A percentile compares a stretch with the other conserved stretches of the same genome.
Conservation (phyloP, 257 asterid genomes). For the Vinca minor region DNA sequence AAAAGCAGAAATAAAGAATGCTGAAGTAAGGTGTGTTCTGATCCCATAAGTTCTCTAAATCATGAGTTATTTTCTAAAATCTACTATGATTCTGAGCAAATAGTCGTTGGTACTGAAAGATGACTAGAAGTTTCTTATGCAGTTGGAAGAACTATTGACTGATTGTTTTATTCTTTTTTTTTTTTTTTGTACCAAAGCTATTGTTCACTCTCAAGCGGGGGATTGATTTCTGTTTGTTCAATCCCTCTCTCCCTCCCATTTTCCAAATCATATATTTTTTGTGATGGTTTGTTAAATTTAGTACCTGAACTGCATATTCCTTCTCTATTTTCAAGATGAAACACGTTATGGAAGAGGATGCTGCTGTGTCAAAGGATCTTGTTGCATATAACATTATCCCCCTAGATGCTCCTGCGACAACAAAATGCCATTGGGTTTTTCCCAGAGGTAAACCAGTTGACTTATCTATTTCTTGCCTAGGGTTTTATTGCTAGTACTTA, state of each 20-base stretch:
- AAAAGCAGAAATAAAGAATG: not conserved
- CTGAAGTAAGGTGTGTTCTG: not conserved
- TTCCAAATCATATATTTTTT: not conserved
- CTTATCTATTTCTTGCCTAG: not conserved
- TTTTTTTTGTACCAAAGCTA: not conserved
- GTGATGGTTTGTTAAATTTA: not conserved
- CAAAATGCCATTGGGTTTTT: conserved; percentile 67
- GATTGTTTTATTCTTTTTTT: not conserved
- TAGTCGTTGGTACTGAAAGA: not conserved
- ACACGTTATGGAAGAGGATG: conserved; percentile 89
- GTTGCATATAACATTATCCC: conserved; percentile 87
- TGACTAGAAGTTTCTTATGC: not conserved
- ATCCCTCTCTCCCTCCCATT: not conserved
- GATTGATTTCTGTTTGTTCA: not conserved
- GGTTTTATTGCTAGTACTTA: conserved; percentile 14
- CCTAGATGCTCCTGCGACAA: conserved; percentile 63
- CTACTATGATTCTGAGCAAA: not conserved
- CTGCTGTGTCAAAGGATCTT: conserved; percentile 94
- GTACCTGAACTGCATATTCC: conserved; percentile 11
- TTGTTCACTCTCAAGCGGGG: not conserved
- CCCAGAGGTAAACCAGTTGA: conserved; percentile 54
- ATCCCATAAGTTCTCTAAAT: not conserved
- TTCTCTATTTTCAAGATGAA: conserved; percentile 53
- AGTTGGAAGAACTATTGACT: not conserved
- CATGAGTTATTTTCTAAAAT: not conserved